Conservation (phyloP, 169 alveolate species). For the Plasmodium cynomolgi region DNA sequence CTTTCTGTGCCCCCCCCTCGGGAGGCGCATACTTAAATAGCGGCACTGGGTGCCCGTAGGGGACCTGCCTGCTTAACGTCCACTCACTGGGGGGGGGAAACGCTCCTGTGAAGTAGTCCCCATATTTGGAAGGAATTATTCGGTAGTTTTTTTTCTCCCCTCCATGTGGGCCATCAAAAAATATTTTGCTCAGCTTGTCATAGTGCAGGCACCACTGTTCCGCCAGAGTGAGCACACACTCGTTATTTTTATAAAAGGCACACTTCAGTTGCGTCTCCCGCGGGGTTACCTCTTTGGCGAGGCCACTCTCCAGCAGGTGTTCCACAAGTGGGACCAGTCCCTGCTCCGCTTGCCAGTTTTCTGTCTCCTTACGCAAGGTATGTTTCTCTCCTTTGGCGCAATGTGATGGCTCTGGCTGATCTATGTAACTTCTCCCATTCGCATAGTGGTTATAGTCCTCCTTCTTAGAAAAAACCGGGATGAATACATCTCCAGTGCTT, state of each 20-base stretch:
- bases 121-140: constrained; percentile 32
- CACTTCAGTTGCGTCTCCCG: neutral
- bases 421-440: neutral
- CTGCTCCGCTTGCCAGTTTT: neutral
- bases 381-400: neutral
- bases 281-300: neutral
- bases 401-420: neutral
- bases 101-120: constrained; percentile 9
- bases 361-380: neutral
- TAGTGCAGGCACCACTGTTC: constrained; percentile 28
- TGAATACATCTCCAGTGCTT: constrained; percentile 3
- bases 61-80: constrained; percentile 33
- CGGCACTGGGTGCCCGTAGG: constrained; percentile 35
- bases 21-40: constrained; percentile 28
- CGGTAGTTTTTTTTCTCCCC: neutral
- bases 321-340: neutral
- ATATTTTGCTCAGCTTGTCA: constrained; percentile 2
- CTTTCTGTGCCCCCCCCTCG: no score
- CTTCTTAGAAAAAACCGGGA: constrained; percentile 15
- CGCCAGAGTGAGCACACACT: constrained; percentile 3
- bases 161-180: neutral
- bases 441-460: neutral
- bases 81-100: neutral
- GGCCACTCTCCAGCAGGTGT: neutral
- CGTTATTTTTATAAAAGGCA: constrained; percentile 37